Conservation (phyloP, 2,329 filamentous ascomycete species). For the Sclerotinia glacialis region DNA sequence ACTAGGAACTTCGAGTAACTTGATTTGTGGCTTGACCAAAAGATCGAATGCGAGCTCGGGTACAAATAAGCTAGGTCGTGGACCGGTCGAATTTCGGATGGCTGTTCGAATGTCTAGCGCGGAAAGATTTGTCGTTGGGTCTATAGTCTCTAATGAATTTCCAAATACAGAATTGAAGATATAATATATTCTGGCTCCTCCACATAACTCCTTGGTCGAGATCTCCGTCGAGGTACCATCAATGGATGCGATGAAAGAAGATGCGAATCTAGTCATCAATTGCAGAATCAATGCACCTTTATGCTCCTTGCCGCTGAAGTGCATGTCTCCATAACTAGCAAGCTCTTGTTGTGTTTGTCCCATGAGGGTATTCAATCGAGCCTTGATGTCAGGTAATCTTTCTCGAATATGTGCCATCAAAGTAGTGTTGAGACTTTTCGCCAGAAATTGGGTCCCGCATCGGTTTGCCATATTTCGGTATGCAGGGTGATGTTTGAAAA, state of each 20-base stretch:
- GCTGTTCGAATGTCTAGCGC: constrained; percentile 94
- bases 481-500: constrained; percentile 95
- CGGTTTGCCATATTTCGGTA: constrained; percentile 93
- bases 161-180: constrained; percentile 60
- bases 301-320: constrained; percentile 96
- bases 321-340: constrained; percentile 95
- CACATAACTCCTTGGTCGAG: constrained; percentile 72
- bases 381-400: constrained; percentile 95
- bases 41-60: constrained; percentile 97
- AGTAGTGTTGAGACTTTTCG: constrained; percentile 91
- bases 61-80: constrained; percentile 91
- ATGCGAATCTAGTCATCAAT: constrained; percentile 96
- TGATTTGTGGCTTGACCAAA: constrained; percentile 97
- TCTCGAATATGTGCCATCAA: constrained; percentile 97
- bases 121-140: constrained; percentile 92
- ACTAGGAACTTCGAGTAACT: constrained; percentile 88
- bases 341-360: constrained; percentile 99
- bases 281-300: constrained; percentile 91
- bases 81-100: constrained; percentile 96
- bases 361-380: constrained; percentile 95
- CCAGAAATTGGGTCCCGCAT: constrained; percentile 91
- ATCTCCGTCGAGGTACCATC: constrained; percentile 98
- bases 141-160: constrained; percentile 91
- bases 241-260: constrained; percentile 96
- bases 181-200: constrained; percentile 40